Percentiles rank a stretch among this genome's conserved stretches.
phyloP scores from a whole-genome alignment of 164 flowering plant species.

The Macadamia integrifolia region DNA sequence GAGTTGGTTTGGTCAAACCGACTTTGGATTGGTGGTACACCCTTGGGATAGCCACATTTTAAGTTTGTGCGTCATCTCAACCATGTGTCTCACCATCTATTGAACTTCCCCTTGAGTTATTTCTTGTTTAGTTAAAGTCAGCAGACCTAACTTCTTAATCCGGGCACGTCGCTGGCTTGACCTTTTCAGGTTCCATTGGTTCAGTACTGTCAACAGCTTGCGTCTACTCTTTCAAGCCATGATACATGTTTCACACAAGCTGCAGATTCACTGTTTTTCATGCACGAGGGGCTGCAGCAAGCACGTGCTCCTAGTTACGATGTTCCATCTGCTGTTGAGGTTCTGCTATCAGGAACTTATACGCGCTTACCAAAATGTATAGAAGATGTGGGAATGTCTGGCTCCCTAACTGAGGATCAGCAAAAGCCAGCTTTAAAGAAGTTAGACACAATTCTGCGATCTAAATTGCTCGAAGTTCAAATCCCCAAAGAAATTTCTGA shows the following conservation, averaged over 20 bases:
- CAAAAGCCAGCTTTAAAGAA: constrained; percentile 73
- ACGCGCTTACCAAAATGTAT: constrained; percentile 86
- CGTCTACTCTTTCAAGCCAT: constrained; percentile 88
- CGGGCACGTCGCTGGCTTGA: not conserved
- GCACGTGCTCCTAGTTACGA: constrained; percentile 98
- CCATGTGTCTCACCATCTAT: no score
- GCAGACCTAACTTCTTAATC: no score
- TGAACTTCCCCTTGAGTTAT: no score
- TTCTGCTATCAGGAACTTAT: constrained; percentile 78
- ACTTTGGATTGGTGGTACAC: no score
- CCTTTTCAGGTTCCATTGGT: constrained; percentile 84
- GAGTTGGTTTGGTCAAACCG: no score
- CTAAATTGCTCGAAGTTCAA: constrained; percentile 75
- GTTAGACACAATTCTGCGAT: constrained; percentile 72
- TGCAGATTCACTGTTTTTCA: constrained; percentile 91
- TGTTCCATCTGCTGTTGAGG: constrained; percentile 91
- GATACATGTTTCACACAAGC: constrained; percentile 95
- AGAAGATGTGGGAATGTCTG: constrained; percentile 71
- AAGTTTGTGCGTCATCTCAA: no score
- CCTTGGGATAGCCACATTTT: no score
- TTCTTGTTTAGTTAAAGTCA: no score
- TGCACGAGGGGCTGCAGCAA: constrained; percentile 97
- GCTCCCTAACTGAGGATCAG: constrained; percentile 54
- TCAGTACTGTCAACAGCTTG: constrained; percentile 90
- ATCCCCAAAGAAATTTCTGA: constrained; percentile 76